Evolutionary conservation across 257 asterid genomes (phyloP).

Genomic region (Lavandula angustifolia): DNA sequence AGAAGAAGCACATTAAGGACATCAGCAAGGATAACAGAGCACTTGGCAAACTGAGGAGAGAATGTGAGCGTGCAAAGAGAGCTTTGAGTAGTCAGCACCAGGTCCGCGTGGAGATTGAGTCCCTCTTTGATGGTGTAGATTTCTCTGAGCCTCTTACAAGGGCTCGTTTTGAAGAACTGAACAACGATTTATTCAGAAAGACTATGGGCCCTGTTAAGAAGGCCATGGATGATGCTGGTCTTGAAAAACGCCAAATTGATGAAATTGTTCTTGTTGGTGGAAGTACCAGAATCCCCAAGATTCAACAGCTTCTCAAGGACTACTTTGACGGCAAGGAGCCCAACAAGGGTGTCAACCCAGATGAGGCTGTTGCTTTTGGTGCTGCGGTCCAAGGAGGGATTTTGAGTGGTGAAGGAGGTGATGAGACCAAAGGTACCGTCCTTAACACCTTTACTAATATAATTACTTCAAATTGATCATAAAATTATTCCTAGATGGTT

Average conservation of each 20-base stretch:
- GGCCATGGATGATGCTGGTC: constrained; percentile 56
- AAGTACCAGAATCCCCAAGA: constrained; percentile 58
- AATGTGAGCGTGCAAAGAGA: constrained; percentile 53
- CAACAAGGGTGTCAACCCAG: constrained; percentile 56
- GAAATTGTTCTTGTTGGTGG: constrained; percentile 66
- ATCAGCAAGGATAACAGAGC: constrained; percentile 52
- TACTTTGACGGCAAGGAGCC: constrained; percentile 56
- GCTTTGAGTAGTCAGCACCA: constrained; percentile 59
- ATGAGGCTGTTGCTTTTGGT: constrained; percentile 60
- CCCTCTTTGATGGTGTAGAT: constrained; percentile 52
- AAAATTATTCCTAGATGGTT: too few relatives aligned
- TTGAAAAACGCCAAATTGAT: constrained; percentile 44
- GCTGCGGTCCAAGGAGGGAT: constrained; percentile 61
- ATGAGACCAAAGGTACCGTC: constrained; percentile 25
- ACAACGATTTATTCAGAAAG: constrained; percentile 47
- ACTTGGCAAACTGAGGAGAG: constrained; percentile 53
- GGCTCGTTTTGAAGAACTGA: constrained; percentile 60
- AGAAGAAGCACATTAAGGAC: constrained; percentile 50
- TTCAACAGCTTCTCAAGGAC: constrained; percentile 49
- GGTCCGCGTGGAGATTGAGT: constrained; percentile 58
- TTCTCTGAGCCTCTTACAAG: constrained; percentile 57
- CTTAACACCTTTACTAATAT: background rate
- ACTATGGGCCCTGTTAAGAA: constrained; percentile 57
- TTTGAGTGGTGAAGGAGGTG: constrained; percentile 46
- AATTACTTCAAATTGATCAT: background rate